Conservation (phyloP, 2,329 filamentous ascomycete genomes). For the Rhynchosporium graminicola region DNA sequence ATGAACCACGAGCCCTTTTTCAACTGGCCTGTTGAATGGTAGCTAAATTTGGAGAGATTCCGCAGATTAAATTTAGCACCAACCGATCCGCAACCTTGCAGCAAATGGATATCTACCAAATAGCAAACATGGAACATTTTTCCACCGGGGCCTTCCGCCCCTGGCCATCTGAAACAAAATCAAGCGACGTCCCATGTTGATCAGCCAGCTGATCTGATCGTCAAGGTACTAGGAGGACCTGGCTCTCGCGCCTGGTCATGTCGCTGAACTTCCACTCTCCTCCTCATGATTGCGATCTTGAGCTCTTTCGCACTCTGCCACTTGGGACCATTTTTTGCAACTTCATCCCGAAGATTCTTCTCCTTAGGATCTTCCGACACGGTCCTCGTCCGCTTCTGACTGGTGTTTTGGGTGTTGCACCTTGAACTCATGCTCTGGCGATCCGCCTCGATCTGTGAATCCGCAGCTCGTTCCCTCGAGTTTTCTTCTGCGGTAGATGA, state of each 20-base stretch:
- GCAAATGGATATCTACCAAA: conserved; percentile 15
- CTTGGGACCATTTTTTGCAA: conserved; percentile 16
- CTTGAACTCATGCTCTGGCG: not conserved
- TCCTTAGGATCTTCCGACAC: conserved; percentile 23
- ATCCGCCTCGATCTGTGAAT: not conserved
- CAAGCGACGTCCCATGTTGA: conserved; percentile 9
- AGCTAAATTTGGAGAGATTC: not conserved
- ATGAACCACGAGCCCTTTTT: not conserved
- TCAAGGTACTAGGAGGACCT: not conserved
- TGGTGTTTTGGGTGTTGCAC: not conserved
- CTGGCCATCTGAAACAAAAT: not conserved
- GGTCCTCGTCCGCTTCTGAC: conserved; percentile 17
- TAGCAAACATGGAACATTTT: conserved; percentile 5
- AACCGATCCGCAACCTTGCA: conserved; percentile 7
- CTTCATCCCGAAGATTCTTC: conserved; percentile 15
- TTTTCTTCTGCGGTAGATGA: not conserved
- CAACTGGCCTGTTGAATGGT: not conserved
- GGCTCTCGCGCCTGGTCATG: not conserved
- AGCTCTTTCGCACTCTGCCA: conserved; percentile 22
- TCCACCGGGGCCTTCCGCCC: not conserved
- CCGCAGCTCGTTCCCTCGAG: not conserved
- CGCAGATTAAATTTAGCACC: conserved; percentile 7
- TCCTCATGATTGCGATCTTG: conserved; percentile 15
- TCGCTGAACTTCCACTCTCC: conserved; percentile 5
- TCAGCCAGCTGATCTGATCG: conserved; percentile 5